Conservation (phyloP, 805 yeast genomes). For the Wickerhamiella shivajii region DNA sequence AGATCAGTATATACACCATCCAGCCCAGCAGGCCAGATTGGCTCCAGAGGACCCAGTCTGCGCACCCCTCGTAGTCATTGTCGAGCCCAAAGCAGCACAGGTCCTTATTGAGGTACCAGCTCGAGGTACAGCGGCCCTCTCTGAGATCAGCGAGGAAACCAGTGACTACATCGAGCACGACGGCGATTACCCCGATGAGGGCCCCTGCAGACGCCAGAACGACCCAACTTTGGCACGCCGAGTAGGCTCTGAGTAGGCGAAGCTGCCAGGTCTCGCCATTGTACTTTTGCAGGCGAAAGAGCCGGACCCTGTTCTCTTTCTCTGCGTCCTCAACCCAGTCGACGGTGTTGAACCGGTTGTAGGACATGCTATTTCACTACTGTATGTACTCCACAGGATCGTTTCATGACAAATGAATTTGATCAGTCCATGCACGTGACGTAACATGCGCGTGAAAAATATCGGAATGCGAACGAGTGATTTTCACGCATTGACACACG, state of each 20-base stretch:
- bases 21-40: slow-evolving; percentile 32
- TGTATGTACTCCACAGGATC: no score
- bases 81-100: slow-evolving; percentile 71
- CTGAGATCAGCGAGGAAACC: slow-evolving; percentile 74
- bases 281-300: slow-evolving; percentile 12
- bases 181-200: slow-evolving; percentile 71
- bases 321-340: slow-evolving; percentile 52
- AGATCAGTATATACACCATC: slow-evolving; percentile 40
- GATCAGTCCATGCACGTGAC: no score
- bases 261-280: slow-evolving; percentile 8
- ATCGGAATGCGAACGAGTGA: no score
- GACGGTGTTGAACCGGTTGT: slow-evolving; percentile 26
- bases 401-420: no score
- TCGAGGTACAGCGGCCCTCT: slow-evolving; percentile 59
- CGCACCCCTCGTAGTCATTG: slow-evolving; percentile 30
- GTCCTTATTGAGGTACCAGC: slow-evolving; percentile 52
- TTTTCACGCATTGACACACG: no score
- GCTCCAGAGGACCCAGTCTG: slow-evolving; percentile 60
- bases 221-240: slow-evolving; percentile 46
- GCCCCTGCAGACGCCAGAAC: slow-evolving; percentile 64
- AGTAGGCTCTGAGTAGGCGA: slow-evolving; percentile 12
- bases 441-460: no score
- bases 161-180: slow-evolving; percentile 62
- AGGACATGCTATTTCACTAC: no score
- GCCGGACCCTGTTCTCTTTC: slow-evolving; percentile 16